phyloP scores from a whole-genome alignment of 148 eudicot species.

The Hydrangea macrophylla region DNA sequence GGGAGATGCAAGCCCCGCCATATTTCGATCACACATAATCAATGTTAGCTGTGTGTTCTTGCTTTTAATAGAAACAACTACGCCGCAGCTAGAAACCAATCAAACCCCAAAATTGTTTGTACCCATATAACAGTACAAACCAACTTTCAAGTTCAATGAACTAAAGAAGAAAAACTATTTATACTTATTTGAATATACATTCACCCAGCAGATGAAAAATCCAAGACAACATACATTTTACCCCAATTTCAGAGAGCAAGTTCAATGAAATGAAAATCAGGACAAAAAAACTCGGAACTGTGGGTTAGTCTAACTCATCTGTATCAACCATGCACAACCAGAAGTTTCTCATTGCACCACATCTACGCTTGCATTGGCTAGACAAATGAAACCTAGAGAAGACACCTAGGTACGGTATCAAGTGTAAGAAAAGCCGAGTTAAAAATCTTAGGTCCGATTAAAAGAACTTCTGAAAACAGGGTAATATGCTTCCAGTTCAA shows the following conservation, averaged over 20 bases:
- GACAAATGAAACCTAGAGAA: not conserved
- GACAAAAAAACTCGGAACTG: not conserved
- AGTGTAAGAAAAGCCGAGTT: not conserved
- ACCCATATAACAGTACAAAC: no score
- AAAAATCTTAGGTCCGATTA: not conserved
- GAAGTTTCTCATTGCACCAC: not conserved
- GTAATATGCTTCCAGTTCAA: constrained; percentile 73
- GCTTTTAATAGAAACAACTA: no score
- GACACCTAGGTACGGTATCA: not conserved
- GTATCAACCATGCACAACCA: not conserved
- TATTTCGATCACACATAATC: no score
- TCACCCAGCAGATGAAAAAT: not conserved
- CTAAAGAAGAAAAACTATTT: no score
- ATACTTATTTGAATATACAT: not conserved
- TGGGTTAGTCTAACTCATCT: not conserved
- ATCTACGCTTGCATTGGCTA: not conserved
- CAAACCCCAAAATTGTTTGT: no score
- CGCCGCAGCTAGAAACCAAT: no score
- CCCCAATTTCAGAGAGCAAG: not conserved
- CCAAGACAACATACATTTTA: not conserved
- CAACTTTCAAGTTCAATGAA: no score
- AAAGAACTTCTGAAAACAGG: constrained; percentile 49
- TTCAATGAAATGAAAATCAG: not conserved
- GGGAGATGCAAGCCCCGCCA: no score
- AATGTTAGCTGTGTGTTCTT: no score